These are phyloP conservation scores for Austroboletus sp. DNA, from an alignment of 1,284 basidiomycete species.

Conservation along the genomic window DNA sequence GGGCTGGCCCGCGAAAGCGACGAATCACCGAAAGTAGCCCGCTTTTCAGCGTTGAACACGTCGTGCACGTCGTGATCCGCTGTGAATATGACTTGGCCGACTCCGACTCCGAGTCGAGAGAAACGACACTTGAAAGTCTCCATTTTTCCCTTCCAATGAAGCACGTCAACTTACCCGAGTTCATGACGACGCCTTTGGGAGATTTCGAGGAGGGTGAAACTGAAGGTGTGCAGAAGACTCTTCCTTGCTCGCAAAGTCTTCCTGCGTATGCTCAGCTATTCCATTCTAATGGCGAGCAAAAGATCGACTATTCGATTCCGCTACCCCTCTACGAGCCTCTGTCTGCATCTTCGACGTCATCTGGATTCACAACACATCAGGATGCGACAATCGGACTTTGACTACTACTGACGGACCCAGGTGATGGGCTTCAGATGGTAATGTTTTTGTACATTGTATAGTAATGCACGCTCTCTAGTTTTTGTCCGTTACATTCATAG, in stretches of 20 bases:
- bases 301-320: constrained; percentile 59
- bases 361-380: constrained; percentile 3
- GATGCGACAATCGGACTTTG: neutral
- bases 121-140: constrained; percentile 33
- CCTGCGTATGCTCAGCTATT: constrained; percentile 74
- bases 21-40: constrained; percentile 47
- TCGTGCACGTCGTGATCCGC: constrained; percentile 45
- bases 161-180: constrained; percentile 38
- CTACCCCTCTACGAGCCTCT: constrained; percentile 54
- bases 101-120: constrained; percentile 27
- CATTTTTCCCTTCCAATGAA: constrained; percentile 49
- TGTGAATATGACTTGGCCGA: constrained; percentile 47
- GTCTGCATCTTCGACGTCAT: constrained; percentile 1
- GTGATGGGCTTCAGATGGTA: neutral
- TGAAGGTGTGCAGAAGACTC: constrained; percentile 16
- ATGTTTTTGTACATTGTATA: neutral
- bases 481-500: constrained; percentile 1
- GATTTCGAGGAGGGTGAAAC: constrained; percentile 3
- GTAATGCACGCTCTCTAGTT: neutral
- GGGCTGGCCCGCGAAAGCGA: constrained; percentile 41
- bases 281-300: constrained; percentile 62
- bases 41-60: constrained; percentile 53
- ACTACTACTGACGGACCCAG: no score
- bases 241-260: constrained; percentile 39
- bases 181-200: constrained; percentile 23